phyloP scores from a whole-genome alignment of 2,329 filamentous ascomycete genomes.

The Colletotrichum australisinense region DNA sequence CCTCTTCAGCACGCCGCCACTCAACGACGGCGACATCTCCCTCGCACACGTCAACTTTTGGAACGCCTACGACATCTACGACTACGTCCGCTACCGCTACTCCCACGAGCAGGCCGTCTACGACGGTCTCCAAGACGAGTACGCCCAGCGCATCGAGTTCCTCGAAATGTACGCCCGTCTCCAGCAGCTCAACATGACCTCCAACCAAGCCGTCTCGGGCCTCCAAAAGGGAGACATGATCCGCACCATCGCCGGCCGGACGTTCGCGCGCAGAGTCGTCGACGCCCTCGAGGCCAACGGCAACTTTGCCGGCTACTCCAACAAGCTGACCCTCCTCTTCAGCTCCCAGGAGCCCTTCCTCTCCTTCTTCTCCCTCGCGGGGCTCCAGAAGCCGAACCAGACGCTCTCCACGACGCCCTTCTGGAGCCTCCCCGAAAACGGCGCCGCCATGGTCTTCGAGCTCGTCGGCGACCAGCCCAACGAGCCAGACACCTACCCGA shows the following conservation, averaged over 20 bases:
- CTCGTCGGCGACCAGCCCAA: constrained; percentile 50
- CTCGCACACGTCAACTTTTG: constrained; percentile 51
- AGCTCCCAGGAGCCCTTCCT: constrained; percentile 66
- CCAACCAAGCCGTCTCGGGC: constrained; percentile 70
- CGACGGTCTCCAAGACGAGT: constrained; percentile 48
- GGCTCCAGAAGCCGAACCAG: constrained; percentile 61
- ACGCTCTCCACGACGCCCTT: constrained; percentile 52
- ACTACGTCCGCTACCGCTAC: constrained; percentile 66
- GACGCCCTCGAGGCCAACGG: constrained; percentile 56
- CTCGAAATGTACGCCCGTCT: constrained; percentile 73
- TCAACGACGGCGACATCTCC: constrained; percentile 51
- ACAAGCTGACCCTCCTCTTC: constrained; percentile 65
- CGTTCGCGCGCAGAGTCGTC: constrained; percentile 58
- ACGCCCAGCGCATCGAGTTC: constrained; percentile 54
- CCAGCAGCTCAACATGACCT: constrained; percentile 70
- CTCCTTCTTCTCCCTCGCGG: constrained; percentile 63
- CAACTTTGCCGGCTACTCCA: constrained; percentile 47
- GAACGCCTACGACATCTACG: constrained; percentile 65
- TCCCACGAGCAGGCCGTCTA: constrained; percentile 60
- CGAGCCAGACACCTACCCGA: constrained; percentile 42
- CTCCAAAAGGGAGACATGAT: constrained; percentile 50
- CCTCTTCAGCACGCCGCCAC: constrained; percentile 50
- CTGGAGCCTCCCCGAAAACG: constrained; percentile 70
- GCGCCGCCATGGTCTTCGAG: constrained; percentile 82
- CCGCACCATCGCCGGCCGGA: constrained; percentile 64